Base-by-base conservation (phyloP, 106 monocot genomes). In the Dendrobium chrysotoxum region DNA sequence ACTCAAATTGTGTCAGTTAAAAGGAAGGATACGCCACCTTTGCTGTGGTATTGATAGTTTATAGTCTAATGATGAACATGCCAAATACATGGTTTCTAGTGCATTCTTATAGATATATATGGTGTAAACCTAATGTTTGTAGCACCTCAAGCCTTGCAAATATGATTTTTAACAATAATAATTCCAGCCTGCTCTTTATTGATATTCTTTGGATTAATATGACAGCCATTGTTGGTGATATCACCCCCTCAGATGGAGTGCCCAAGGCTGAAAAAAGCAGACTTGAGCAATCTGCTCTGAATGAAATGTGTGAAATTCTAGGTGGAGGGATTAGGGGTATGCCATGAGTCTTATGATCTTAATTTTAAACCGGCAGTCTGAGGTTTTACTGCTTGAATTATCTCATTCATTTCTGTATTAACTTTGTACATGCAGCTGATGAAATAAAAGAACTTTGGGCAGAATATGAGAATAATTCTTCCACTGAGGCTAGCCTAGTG, bases 151-250 rank as follows among this genome's bases (percentile, higher is more conserved):
- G 57, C 15, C 21, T 57, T 57, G 57, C 57, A 13, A 17, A 13
- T 57, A 15, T 21, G 18, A 57, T 57, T 57, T 15, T 57, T 57
- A 57, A 57, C 53, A 57, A 57, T 21, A 57, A 46, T 61, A n/a
- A 61, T 61, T 4, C 23, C 11, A 23, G 61, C 70, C n/a, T 61
- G 21, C 38, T 79, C 26, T 50, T 72, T n/a, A 21, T 78, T 31
- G 39, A 47, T 81, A 72, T 11, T 65, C 4, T 16, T 30, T 28
- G 21, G 77, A 44, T 80, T 21, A 54, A 85, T 72, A 85, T 79
- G 47, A 28, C 82, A 96, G 96, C 93, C 72, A 93, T 96, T 85
- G 95, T 96, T 77, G 95, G 95, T 82, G 95, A 96, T 71, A 96
- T 93, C 66, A 96, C 93, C 50, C 95, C 95, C 50, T 86, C 95